These are phyloP conservation scores for Elongisporangium undulatum DNA, from an alignment of 352 stramenopile genomes.

Conservation along the genomic window DNA sequence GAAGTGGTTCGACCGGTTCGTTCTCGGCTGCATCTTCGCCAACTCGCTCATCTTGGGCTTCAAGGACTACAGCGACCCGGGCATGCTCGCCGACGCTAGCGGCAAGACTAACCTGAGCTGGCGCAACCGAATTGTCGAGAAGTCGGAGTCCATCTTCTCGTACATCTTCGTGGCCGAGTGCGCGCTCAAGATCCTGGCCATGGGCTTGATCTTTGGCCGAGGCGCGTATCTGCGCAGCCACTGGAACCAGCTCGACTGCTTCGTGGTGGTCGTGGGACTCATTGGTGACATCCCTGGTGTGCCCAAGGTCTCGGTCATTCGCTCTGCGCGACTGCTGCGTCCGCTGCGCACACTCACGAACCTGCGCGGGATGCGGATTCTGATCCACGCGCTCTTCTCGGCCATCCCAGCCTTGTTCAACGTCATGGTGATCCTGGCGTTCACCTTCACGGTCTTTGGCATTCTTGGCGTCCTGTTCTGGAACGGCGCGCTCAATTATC, in stretches of 20 bases:
- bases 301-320: constrained; percentile 28
- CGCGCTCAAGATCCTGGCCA: constrained; percentile 73
- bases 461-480: constrained; percentile 68
- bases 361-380: constrained; percentile 29
- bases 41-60: constrained; percentile 66
- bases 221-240: constrained; percentile 60
- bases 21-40: constrained; percentile 58
- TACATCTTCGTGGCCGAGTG: constrained; percentile 76
- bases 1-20: constrained; percentile 77
- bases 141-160: constrained; percentile 31
- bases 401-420: constrained; percentile 59
- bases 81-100: constrained; percentile 19
- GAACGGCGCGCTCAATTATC: constrained; percentile 38
- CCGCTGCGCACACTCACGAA: constrained; percentile 60
- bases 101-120: constrained; percentile 17
- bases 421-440: constrained; percentile 57
- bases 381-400: constrained; percentile 55
- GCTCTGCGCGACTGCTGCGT: constrained; percentile 44
- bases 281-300: constrained; percentile 32
- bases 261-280: constrained; percentile 62
- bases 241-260: constrained; percentile 87
- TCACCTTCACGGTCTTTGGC: constrained; percentile 70
- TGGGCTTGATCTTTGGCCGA: constrained; percentile 54
- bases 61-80: constrained; percentile 44
- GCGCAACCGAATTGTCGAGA: constrained; percentile 33